Evolutionary conservation across 225 moss, liverwort and hornwort species (phyloP).

Genomic region (Thuidium tamariscinum): DNA sequence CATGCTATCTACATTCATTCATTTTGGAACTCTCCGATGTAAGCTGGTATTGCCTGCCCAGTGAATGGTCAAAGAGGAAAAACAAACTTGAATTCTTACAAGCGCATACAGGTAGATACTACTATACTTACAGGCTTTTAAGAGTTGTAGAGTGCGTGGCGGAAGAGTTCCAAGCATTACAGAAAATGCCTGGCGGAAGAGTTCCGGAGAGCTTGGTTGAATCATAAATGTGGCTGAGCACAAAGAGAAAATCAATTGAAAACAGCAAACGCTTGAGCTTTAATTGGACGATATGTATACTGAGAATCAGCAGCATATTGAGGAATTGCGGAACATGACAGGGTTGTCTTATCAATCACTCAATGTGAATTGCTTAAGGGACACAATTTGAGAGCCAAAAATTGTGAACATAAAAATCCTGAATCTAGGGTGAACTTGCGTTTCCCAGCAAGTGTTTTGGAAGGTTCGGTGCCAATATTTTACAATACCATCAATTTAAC

Average conservation of each 20-base stretch:
- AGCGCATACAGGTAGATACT: not conserved
- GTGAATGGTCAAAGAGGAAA: not conserved
- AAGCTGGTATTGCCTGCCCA: not conserved
- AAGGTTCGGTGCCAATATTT: too few relatives aligned
- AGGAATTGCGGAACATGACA: not conserved
- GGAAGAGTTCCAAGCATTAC: not conserved
- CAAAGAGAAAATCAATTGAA: too few relatives aligned
- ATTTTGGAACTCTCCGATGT: not conserved
- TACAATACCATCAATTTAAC: not conserved
- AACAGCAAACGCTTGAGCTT: not conserved
- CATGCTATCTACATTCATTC: not conserved
- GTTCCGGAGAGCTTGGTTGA: not conserved
- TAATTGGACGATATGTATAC: not conserved
- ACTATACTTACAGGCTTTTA: not conserved
- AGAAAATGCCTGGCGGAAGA: not conserved
- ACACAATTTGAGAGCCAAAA: not conserved
- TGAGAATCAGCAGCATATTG: not conserved
- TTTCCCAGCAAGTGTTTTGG: not conserved
- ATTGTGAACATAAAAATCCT: not conserved
- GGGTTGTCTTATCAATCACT: not conserved
- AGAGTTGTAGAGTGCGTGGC: rapidly evolving
- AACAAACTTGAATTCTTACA: not conserved
- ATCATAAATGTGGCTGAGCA: rapidly evolving
- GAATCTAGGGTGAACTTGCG: not conserved
- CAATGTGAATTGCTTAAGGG: not conserved